Base-by-base conservation (phyloP, 2,329 filamentous ascomycete species). In the Camillea tinctor region DNA sequence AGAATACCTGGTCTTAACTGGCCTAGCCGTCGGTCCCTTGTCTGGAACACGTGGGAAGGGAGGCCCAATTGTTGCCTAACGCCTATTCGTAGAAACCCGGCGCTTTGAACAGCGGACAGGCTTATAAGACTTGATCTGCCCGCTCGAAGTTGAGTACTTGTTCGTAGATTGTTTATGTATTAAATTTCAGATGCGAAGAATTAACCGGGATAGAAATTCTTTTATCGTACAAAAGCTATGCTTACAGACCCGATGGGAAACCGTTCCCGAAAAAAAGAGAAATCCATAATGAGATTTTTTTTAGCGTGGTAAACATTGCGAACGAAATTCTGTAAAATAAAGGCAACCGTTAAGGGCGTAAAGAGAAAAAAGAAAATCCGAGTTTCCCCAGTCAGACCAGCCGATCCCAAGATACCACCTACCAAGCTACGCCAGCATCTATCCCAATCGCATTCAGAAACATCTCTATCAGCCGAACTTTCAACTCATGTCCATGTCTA, bases 401-500 rank as follows among this genome's bases (percentile, higher is more conserved):
- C 64, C 64, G 36, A 66, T 63, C 54, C 64, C 67, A 61, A 66
- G 59, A 60, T 67, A 63, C 66, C 56, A 65, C 66, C 64, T 64
- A 57, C 61, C 64, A 65, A 67, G 57, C 54, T 66, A 60, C 70
- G 64, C 64, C 58, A 50, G 57, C 63, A 64, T 63, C 61, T 65
- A 62, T 57, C 63, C 53, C 62, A 59, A 56, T 60, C 64, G 55
- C 60, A 62, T 65, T 62, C 61, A 67, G 59, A 63, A 54, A 62
- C 50, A 52, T 62, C 58, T 60, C 56, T 54, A 44, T 64, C 51
- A 50, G 57, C 30, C 52, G 23, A 24, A 58, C 30, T 54, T 63
- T 72, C 68, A 79, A 67, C 72, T 77, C 75, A 79, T 76, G 61
- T 77, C 76, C 76, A 79, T 78, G 56, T 79, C 76, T 23, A 78